Percentiles rank a stretch among this genome's conserved stretches.
These are phyloP conservation scores for Anthracocystis walkeri DNA, from an alignment of 1,284 basidiomycete genomes.

Conservation along the genomic window DNA sequence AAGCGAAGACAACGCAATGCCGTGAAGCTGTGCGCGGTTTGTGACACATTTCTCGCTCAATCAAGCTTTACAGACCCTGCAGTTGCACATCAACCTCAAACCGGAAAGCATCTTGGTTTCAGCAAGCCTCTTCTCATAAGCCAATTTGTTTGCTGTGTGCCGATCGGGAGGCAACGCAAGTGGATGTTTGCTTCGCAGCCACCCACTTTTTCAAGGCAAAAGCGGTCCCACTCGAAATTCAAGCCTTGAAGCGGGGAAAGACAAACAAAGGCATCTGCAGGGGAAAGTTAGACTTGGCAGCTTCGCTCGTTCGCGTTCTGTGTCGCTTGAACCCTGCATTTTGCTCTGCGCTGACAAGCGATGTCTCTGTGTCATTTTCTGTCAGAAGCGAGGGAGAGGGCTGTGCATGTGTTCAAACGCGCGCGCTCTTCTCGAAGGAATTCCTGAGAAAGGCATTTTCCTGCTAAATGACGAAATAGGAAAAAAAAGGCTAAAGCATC, in stretches of 20 bases:
- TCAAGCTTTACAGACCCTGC: conserved; percentile 1
- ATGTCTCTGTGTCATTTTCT: conserved; percentile 18
- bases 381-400: not conserved
- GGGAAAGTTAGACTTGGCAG: no score
- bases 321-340: conserved; percentile 12
- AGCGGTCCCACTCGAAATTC: not conserved
- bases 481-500: not conserved
- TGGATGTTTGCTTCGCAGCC: no score
- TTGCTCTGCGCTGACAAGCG: not conserved
- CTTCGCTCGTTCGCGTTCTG: no score
- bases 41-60: not conserved
- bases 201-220: not conserved
- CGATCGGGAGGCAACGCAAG: no score
- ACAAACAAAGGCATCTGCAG: not conserved
- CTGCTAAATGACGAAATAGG: conserved; percentile 26
- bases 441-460: not conserved
- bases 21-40: conserved; percentile 1
- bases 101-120: not conserved
- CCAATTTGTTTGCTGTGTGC: no score
- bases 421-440: not conserved
- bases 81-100: not conserved
- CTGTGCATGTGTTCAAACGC: conserved; percentile 11
- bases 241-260: not conserved
- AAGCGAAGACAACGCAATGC: conserved; percentile 18
- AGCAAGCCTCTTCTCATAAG: no score